These are phyloP conservation scores for Boletellus ananas DNA, from an alignment of 768 basidiomycete genomes.

Conservation along the genomic window DNA sequence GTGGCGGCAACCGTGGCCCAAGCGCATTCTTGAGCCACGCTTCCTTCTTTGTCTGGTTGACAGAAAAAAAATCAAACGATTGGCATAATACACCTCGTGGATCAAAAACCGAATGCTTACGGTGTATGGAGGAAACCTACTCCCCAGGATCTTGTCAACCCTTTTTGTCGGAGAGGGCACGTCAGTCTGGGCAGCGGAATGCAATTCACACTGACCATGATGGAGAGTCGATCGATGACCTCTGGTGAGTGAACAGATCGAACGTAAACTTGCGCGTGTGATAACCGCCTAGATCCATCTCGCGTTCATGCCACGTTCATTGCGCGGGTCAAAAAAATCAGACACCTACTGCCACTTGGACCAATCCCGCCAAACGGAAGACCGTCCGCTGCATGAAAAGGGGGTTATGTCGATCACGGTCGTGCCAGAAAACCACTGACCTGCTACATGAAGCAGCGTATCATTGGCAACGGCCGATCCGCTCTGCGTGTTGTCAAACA, in stretches of 20 bases:
- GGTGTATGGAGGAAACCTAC: conserved; percentile 28
- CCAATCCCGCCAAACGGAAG: conserved; percentile 76
- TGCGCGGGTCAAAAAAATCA: neutral
- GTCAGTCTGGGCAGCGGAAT: neutral
- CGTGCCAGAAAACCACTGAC: conserved; percentile 8
- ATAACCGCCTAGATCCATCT: conserved; percentile 46
- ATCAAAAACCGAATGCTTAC: conserved; percentile 9
- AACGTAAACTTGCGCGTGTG: conserved; percentile 74
- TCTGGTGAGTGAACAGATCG: conserved; percentile 73
- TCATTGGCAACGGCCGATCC: conserved; percentile 74
- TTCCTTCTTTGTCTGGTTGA: conserved; percentile 24
- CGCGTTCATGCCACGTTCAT: neutral
- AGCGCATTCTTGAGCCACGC: conserved; percentile 14
- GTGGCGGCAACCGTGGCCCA: conserved; percentile 19
- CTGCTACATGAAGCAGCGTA: conserved; percentile 58
- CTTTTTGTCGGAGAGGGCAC: conserved; percentile 1
- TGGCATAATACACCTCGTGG: neutral
- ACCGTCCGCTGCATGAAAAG: conserved; percentile 42
- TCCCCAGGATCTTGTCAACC: conserved; percentile 25
- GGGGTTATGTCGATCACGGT: neutral
- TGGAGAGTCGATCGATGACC: conserved; percentile 49
- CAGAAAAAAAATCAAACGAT: neutral
- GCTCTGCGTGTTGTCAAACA: conserved; percentile 66
- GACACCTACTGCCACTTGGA: conserved; percentile 60
- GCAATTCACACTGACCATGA: conserved; percentile 23